These are phyloP conservation scores for Cydonia oblonga DNA, from an alignment of 331 rosid genomes.

Conservation along the genomic window DNA sequence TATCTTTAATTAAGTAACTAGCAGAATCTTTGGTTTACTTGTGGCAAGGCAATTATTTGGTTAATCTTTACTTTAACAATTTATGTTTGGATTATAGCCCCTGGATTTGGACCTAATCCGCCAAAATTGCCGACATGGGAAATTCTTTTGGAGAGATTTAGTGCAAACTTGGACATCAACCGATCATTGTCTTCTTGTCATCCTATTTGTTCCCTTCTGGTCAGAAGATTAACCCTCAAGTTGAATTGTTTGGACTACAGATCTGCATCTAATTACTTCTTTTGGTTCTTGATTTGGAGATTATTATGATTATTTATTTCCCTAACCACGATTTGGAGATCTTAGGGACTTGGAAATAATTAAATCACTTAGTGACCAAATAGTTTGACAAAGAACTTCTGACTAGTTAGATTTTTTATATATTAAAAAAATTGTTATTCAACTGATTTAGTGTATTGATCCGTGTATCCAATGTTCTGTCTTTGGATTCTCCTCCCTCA, in stretches of 20 bases:
- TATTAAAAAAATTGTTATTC: too few relatives aligned
- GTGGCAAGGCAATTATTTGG: not conserved
- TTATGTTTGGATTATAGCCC: not conserved
- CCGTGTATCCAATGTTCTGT: not conserved
- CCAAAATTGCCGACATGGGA: too few relatives aligned
- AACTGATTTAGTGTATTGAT: not conserved
- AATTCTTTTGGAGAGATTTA: too few relatives aligned
- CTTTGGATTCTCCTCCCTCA: not conserved
- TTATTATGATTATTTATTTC: not conserved
- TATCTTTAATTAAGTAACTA: not conserved
- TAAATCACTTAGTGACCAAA: not conserved
- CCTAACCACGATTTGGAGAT: not conserved
- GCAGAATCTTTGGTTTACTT: constrained; percentile 5
- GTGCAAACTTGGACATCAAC: not conserved
- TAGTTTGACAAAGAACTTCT: not conserved
- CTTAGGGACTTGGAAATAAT: not conserved
- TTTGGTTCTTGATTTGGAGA: not conserved
- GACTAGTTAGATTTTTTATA: not conserved
- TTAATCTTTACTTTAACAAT: not conserved
- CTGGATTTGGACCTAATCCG: not conserved
- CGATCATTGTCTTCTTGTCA: not conserved
- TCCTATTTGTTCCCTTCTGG: not conserved
- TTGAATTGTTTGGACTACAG: not conserved
- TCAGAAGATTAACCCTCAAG: not conserved
- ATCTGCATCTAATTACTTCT: not conserved